phyloP scores from a whole-genome alignment of 2,329 filamentous ascomycete species.

The Diaporthe citrichinensis region DNA sequence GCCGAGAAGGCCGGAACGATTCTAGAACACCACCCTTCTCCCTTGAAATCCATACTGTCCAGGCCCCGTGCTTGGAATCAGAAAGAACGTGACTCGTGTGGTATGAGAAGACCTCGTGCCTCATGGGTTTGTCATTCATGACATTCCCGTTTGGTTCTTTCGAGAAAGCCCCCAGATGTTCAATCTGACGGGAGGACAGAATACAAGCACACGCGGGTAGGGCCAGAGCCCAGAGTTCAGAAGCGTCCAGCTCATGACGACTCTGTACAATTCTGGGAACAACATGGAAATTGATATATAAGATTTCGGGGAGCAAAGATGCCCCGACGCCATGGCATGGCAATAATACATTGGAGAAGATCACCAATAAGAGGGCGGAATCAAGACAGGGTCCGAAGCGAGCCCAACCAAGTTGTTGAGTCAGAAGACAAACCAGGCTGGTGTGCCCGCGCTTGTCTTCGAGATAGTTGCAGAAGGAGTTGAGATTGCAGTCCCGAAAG shows the following conservation, averaged over 20 bases:
- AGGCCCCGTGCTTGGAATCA: neutral
- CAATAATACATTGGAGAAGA: neutral
- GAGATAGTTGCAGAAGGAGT: neutral
- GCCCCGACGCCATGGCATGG: neutral
- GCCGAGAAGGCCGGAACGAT: slow-evolving; percentile 9
- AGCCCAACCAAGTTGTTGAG: neutral
- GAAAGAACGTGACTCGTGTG: slow-evolving; percentile 9
- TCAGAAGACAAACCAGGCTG: neutral
- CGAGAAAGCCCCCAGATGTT: neutral
- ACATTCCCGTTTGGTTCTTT: neutral
- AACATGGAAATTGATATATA: neutral
- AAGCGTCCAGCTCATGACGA: neutral
- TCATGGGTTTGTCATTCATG: neutral
- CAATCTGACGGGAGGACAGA: neutral
- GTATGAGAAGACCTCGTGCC: neutral
- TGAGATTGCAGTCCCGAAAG: neutral
- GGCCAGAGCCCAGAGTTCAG: neutral
- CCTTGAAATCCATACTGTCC: neutral
- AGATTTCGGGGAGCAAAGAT: neutral
- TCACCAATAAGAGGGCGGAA: neutral
- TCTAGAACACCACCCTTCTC: neutral
- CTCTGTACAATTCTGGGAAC: neutral
- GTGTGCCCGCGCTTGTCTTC: neutral
- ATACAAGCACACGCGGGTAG: neutral
- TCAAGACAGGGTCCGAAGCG: slow-evolving; percentile 4